Percentiles rank a stretch among this genome's conserved stretches.
Evolutionary conservation across 1,284 basidiomycete genomes (phyloP).

Genomic region (Cryptococcus jaspeensis): DNA sequence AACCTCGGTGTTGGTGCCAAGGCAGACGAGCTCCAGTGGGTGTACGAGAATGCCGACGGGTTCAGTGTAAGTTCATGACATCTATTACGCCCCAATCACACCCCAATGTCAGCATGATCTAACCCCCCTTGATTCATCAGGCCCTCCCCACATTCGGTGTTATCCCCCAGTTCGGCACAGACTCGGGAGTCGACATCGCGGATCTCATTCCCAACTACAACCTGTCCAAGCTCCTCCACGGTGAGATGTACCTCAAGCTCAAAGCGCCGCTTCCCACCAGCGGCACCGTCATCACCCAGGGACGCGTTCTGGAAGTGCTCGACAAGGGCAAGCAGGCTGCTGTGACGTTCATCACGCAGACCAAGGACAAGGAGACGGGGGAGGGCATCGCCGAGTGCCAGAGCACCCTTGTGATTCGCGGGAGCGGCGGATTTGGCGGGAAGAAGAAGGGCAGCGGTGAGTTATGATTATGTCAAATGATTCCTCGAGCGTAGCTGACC

Average conservation of each 20-base stretch:
- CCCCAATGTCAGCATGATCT: background rate
- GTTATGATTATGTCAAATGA: conserved; percentile 19
- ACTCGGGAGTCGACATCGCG: conserved; percentile 64
- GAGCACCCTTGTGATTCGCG: conserved; percentile 88
- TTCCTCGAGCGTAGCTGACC: background rate
- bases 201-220: conserved; percentile 89
- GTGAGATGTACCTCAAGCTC: conserved; percentile 93
- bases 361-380: conserved; percentile 74
- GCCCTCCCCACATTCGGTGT: conserved; percentile 93
- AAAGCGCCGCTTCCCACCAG: conserved; percentile 82
- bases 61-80: conserved; percentile 56
- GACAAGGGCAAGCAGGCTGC: conserved; percentile 82
- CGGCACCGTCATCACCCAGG: conserved; percentile 76
- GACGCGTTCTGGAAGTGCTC: conserved; percentile 55
- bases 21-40: conserved; percentile 86
- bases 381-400: conserved; percentile 89
- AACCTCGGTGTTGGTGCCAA: conserved; percentile 95
- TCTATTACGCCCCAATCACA: no score
- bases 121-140: conserved; percentile 27
- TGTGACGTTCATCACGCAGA: conserved; percentile 74
- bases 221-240: conserved; percentile 94
- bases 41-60: conserved; percentile 82
- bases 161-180: conserved; percentile 81
- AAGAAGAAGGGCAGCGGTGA: conserved; percentile 77
- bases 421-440: conserved; percentile 92